phyloP scores from a whole-genome alignment of 78 protist species.

The Dictyostelium capitatum region DNA sequence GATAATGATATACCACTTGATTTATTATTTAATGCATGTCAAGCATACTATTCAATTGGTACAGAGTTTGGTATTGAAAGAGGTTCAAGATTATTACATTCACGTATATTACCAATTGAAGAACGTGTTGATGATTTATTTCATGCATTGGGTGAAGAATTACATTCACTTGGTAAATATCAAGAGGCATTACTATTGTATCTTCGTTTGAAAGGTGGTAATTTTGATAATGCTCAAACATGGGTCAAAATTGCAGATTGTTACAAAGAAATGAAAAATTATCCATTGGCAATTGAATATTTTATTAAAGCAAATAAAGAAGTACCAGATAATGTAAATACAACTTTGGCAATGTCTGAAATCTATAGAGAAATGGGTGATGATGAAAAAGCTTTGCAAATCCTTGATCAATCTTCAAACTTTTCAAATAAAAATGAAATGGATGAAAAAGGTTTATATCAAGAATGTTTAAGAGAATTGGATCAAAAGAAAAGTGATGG shows the following conservation, averaged over 20 bases:
- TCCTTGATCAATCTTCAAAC: constrained; percentile 9
- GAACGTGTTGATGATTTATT: constrained; percentile 13
- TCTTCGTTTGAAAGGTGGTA: not conserved
- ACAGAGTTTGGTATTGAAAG: constrained; percentile 4
- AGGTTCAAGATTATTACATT: not conserved
- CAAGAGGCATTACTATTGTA: not conserved
- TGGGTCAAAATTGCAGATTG: constrained; percentile 23
- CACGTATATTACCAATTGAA: not conserved
- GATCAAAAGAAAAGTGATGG: not conserved
- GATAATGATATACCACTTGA: not conserved
- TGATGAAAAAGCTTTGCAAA: constrained; percentile 21
- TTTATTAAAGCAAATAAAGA: not conserved
- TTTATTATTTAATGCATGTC: constrained; percentile 1
- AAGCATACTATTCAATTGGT: constrained; percentile 12
- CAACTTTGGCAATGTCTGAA: constrained; percentile 17
- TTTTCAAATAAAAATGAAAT: constrained; percentile 1
- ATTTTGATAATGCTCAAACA: not conserved
- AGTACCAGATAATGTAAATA: constrained; percentile 21
- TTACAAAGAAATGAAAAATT: not conserved
- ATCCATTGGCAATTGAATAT: not conserved
- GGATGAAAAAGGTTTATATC: constrained; percentile 14
- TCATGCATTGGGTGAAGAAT: not conserved
- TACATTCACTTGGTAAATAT: not conserved
- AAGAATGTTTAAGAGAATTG: not conserved
- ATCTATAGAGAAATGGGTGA: constrained; percentile 51